Conservation (phyloP, 768 basidiomycete species). For the Naganishia randhawae region DNA sequence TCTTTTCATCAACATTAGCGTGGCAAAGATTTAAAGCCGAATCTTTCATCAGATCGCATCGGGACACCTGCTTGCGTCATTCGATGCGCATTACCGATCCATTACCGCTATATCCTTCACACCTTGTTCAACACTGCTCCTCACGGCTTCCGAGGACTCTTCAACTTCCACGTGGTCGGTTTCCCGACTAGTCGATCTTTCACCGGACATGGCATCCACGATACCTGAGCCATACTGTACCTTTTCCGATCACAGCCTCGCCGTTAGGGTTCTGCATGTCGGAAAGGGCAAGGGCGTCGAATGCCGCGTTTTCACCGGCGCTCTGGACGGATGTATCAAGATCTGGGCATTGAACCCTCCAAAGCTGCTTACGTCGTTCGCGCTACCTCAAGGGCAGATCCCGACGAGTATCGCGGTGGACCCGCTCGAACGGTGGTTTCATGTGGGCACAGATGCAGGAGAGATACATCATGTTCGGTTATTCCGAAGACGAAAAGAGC, state of each 20-base stretch:
- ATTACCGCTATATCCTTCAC: slow-evolving; percentile 80
- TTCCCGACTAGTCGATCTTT: slow-evolving; percentile 52
- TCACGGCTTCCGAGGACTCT: slow-evolving; percentile 89
- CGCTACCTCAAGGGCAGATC: slow-evolving; percentile 72
- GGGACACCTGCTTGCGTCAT: slow-evolving; percentile 84
- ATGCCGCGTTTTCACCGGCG: slow-evolving; percentile 73
- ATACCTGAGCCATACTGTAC: slow-evolving; percentile 71
- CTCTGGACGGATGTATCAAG: slow-evolving; percentile 87
- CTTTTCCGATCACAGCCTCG: slow-evolving; percentile 86
- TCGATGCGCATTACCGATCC: slow-evolving; percentile 94
- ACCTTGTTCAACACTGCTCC: slow-evolving; percentile 68
- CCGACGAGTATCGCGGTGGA: slow-evolving; percentile 65
- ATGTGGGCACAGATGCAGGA: slow-evolving; percentile 73
- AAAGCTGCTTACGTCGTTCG: slow-evolving; percentile 76
- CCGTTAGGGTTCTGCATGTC: slow-evolving; percentile 74
- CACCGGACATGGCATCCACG: slow-evolving; percentile 30
- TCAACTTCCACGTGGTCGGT: slow-evolving; percentile 83
- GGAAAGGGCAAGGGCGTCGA: slow-evolving; percentile 75
- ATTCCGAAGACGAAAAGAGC: slow-evolving; percentile 55
- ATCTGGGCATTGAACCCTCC: slow-evolving; percentile 58
- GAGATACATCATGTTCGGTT: slow-evolving; percentile 75
- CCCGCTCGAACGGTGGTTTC: slow-evolving; percentile 78
- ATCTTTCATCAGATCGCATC: slow-evolving; percentile 65
- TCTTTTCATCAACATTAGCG: no score
- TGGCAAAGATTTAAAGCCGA: no score